These are phyloP conservation scores for Dentiscutata heterogama DNA, from an alignment of 371 early-diverging fungal genomes.

Conservation along the genomic window DNA sequence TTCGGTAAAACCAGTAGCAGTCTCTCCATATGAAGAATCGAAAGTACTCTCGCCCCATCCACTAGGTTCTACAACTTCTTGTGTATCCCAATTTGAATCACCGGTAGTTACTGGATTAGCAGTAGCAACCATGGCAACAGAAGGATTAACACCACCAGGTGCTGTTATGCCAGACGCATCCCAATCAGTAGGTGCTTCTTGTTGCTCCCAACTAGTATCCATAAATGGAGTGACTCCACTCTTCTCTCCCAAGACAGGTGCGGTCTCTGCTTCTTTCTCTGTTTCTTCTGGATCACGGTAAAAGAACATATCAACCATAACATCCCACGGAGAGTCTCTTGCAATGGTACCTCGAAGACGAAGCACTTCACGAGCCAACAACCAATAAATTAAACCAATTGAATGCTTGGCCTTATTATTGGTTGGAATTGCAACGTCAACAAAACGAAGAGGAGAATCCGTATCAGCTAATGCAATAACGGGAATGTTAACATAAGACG, in stretches of 20 bases:
- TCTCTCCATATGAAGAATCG: neutral
- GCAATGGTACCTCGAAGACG: slow-evolving; percentile 95
- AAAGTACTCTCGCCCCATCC: slow-evolving; percentile 18
- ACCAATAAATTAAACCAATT: slow-evolving; percentile 97
- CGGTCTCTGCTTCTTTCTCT: slow-evolving; percentile 84
- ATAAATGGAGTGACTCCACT: neutral
- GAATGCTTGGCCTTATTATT: slow-evolving; percentile 99
- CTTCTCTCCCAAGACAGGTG: slow-evolving; percentile 41
- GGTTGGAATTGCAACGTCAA: slow-evolving; percentile 99
- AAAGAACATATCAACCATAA: slow-evolving; percentile 99
- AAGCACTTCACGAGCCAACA: slow-evolving; percentile 97
- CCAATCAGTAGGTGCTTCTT: slow-evolving; percentile 50
- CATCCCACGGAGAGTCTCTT: slow-evolving; percentile 88
- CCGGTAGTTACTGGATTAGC: slow-evolving; percentile 31
- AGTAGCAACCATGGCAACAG: slow-evolving; percentile 38
- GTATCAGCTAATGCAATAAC: slow-evolving; percentile 99
- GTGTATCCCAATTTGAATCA: slow-evolving; percentile 11
- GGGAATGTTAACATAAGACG: slow-evolving; percentile 99
- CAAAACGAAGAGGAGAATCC: slow-evolving; percentile 92
- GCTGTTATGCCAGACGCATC: slow-evolving; percentile 50
- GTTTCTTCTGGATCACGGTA: slow-evolving; percentile 95
- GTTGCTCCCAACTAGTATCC: slow-evolving; percentile 52
- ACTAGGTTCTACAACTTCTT: neutral
- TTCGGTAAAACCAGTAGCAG: neutral
- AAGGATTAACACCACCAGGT: slow-evolving; percentile 45